Base-by-base conservation (phyloP, 2,329 filamentous ascomycete genomes). In the Grosmannia clavigera region DNA sequence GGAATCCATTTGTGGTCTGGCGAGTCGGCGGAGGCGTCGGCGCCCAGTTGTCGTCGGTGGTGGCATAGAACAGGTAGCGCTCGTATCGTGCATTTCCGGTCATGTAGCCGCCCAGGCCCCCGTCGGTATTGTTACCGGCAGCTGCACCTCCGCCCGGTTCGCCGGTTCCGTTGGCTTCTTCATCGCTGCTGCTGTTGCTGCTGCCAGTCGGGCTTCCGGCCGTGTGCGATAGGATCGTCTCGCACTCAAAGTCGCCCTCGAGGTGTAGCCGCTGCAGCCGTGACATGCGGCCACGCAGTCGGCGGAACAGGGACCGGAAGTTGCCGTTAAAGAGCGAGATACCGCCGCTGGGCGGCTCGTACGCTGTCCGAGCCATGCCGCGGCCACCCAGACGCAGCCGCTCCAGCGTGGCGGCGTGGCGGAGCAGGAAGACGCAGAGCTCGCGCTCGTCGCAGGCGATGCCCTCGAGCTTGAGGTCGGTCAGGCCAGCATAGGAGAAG, bases 171-270 rank as follows among this genome's bases (percentile, higher is more conserved):
- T 40, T 19, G 38, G 11, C 38, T 5, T 56, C 55, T 11, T 57
- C 55, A 11, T n/a, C 55, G 31, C 35, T 56, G 22, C 35, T 56
- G 33, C 35, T 56, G 35, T 22, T 56, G 33, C 48, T 57, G 55
- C 43, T 50, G 43, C 33, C 40, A 5, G 55, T 31, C 16, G 38
- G 55, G 35, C 55, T 48, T 14, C 29, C 55, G 40, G 4, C n/a
- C 40, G 55, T 27, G 19, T 33, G 35, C 29, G 25, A 31, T 2
- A 50, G 14, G 12, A 50, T 35, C 16, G 43, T 57, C 46, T 43
- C 40, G n/a, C 74, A 75, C 62, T 75, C 72, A 54, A 76, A 74
- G 57, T 77, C 74, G 4, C 77, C 77, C 61, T 78, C 74, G 56
- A 79, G 68, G 58, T 76, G 73, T 58, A 78, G 68, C 25, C 72